Percentiles rank a stretch among this genome's conserved stretches.
Evolutionary conservation across 371 early-diverging fungal genomes (phyloP).

Genomic region (Batrachochytrium dendrobatidis): DNA sequence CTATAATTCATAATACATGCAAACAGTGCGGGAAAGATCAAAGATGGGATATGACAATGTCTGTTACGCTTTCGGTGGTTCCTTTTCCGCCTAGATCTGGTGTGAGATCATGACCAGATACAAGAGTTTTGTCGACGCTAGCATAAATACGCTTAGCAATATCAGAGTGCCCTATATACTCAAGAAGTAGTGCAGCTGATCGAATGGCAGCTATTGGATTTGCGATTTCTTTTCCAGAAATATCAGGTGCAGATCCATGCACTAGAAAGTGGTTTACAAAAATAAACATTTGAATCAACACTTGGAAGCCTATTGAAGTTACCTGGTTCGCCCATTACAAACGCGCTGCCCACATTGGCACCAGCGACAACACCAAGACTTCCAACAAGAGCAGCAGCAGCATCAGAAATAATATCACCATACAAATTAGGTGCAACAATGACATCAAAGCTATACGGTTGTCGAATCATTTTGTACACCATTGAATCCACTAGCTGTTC

Average conservation of each 20-base stretch:
- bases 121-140: slow-evolving; percentile 75
- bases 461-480: slow-evolving; percentile 95
- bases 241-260: slow-evolving; percentile 94
- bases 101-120: slow-evolving; percentile 42
- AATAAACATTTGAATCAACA: too few species aligned
- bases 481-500: slow-evolving; percentile 94
- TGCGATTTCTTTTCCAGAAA: slow-evolving; percentile 88
- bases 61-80: slow-evolving; percentile 75
- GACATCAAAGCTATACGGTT: slow-evolving; percentile 90
- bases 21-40: slow-evolving; percentile 3
- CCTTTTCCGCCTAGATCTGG: slow-evolving; percentile 88
- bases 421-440: slow-evolving; percentile 92
- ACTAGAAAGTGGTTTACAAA: slow-evolving; percentile 34
- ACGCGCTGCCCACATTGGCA: slow-evolving; percentile 86
- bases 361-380: slow-evolving; percentile 89
- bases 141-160: slow-evolving; percentile 72
- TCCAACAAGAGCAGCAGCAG: slow-evolving; percentile 91
- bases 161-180: slow-evolving; percentile 64
- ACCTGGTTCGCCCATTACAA: slow-evolving; percentile 90
- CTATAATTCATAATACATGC: too few species aligned
- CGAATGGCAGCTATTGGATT: slow-evolving; percentile 97
- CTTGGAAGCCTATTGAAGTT: slow-evolving; percentile 3
- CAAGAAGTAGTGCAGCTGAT: slow-evolving; percentile 86
- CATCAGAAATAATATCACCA: slow-evolving; percentile 91
- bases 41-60: slow-evolving; percentile 49